Evolutionary conservation across 495 filamentous ascomycete species (phyloP), one percentile per base, ranked within the genome.

Genomic region (Cladorrhinum samala): DNA sequence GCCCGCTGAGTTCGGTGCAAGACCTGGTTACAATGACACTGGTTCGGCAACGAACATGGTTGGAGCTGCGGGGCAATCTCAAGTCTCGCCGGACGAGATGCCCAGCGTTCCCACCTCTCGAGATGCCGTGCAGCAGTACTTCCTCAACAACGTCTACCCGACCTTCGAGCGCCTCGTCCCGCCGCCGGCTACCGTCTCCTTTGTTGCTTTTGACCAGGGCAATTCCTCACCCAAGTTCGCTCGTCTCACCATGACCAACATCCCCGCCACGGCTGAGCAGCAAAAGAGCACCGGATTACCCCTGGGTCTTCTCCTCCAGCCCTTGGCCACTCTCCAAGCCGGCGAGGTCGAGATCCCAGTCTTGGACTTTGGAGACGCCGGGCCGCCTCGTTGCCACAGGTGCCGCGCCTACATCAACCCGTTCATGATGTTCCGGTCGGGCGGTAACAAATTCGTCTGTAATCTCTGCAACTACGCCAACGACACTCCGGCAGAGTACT

Each of bases 381-480:
- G 93, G 1, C 93, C 93, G 36, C 93, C 94, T 11, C 82, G 93
- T 61, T 99, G 93, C 71, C 83, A 90, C 63, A 80, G 93, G 71
- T 99, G 93, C 72, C 76, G 93, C 62, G 86, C 93, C 13, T 99
- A 99, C 68, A 95, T 99, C 70, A 99, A 99, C 63, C 93, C 93
- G 9, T 99, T 97, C 68, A 96, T 97, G 93, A 86, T 87, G 51
- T 99, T 99, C 76, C 80, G 85, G 44, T 88, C 88, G 3, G 93
- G 91, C 21, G 93, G 93, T 30, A 96, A 88, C 69, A 94, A 92
- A 67, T 96, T 96, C 62, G 89, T 94, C 50, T 99, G 93, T 71
- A 99, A 99, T 62, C 92, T 99, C 76, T 99, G 93, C 72, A 91
- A 85, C 19, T 96, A 96, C 71, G 89, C 94, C 3, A 97, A 97